Percentiles rank a stretch among this genome's conserved stretches.
phyloP scores from a whole-genome alignment of 2,329 filamentous ascomycete genomes.

The Penicillium sp. region DNA sequence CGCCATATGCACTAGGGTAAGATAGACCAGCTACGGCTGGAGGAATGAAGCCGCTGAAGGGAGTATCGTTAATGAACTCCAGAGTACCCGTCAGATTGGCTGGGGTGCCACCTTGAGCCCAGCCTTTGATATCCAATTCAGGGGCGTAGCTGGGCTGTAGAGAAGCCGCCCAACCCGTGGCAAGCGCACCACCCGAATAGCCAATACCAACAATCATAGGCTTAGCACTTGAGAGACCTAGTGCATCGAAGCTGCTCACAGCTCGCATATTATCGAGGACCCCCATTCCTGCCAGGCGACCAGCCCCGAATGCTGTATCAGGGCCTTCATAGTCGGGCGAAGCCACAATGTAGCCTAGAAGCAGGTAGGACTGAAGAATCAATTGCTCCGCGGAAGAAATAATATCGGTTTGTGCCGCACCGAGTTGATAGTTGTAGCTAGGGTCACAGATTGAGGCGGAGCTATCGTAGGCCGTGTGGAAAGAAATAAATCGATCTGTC shows the following conservation, averaged over 20 bases:
- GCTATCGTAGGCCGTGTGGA: slow-evolving; percentile 41
- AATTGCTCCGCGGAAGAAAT: slow-evolving; percentile 37
- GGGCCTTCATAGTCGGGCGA: slow-evolving; percentile 53
- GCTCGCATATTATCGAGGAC: slow-evolving; percentile 47
- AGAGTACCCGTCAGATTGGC: slow-evolving; percentile 28
- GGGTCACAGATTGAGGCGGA: slow-evolving; percentile 27
- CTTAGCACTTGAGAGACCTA: slow-evolving; percentile 15
- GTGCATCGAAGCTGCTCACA: slow-evolving; percentile 34
- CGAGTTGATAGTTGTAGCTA: slow-evolving; percentile 32
- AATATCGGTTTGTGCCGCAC: slow-evolving; percentile 31
- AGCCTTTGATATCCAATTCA: slow-evolving; percentile 47
- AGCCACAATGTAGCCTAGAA: slow-evolving; percentile 49
- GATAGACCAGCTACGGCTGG: slow-evolving; percentile 24
- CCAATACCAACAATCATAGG: slow-evolving; percentile 49
- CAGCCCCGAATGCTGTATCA: slow-evolving; percentile 45
- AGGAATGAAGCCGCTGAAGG: slow-evolving; percentile 28
- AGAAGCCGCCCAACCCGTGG: slow-evolving; percentile 55
- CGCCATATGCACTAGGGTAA: slow-evolving; percentile 26
- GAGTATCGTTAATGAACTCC: slow-evolving; percentile 20
- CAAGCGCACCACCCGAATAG: slow-evolving; percentile 57
- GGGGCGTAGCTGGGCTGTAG: slow-evolving; percentile 55
- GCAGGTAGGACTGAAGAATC: slow-evolving; percentile 39
- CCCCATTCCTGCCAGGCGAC: slow-evolving; percentile 46
- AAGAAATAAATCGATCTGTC: slow-evolving; percentile 41
- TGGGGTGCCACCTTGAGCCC: slow-evolving; percentile 29